Conservation (phyloP, 345 rosid genomes). For the Ricinus communis region DNA sequence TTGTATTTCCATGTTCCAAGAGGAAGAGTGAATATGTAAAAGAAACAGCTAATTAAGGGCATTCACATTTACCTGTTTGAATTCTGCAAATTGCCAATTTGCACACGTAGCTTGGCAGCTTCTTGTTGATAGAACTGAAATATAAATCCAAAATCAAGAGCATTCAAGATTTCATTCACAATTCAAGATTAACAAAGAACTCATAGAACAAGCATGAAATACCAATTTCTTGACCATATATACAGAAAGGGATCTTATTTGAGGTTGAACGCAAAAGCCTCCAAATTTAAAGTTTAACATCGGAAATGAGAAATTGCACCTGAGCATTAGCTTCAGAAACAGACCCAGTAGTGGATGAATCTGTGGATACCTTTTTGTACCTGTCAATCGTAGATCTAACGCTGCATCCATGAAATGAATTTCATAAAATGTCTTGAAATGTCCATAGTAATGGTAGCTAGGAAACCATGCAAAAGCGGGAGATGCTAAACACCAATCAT, state of each 20-base stretch:
- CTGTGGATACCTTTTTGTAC: slow-evolving; percentile 80
- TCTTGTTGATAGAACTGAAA: slow-evolving; percentile 86
- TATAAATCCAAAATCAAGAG: neutral
- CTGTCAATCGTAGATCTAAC: slow-evolving; percentile 88
- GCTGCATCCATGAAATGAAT: slow-evolving; percentile 66
- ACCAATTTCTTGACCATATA: neutral
- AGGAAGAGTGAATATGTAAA: no score
- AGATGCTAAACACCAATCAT: no score
- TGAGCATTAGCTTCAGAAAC: slow-evolving; percentile 86
- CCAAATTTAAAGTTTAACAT: no score
- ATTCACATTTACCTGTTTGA: slow-evolving; percentile 54
- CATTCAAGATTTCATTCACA: neutral
- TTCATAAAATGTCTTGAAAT: neutral
- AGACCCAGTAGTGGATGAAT: slow-evolving; percentile 64
- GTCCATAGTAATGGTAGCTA: no score
- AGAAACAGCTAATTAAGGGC: no score
- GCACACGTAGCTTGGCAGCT: slow-evolving; percentile 64
- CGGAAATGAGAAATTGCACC: slow-evolving; percentile 36
- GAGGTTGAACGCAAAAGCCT: no score
- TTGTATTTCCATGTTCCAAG: no score
- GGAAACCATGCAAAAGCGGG: no score
- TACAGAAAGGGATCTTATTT: neutral
- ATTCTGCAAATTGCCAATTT: slow-evolving; percentile 67
- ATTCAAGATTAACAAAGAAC: neutral
- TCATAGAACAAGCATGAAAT: neutral